These are phyloP conservation scores for Ogataea trehaloabstinens DNA, from an alignment of 805 yeast genomes.

Conservation along the genomic window DNA sequence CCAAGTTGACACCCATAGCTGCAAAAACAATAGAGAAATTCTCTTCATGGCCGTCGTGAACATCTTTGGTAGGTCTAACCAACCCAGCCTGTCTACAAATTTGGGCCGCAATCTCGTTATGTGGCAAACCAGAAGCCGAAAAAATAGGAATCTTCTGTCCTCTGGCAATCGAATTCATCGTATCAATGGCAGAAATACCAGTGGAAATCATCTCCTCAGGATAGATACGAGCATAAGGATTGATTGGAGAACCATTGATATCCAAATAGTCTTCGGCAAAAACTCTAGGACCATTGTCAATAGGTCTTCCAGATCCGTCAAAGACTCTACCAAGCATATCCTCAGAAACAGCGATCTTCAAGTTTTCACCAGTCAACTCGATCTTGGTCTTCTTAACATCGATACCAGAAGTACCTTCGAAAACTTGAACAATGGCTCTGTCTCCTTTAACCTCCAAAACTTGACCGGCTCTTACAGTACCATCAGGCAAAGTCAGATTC, in stretches of 20 bases:
- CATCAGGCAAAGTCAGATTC: constrained; percentile 94
- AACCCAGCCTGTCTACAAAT: constrained; percentile 99
- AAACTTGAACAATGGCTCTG: constrained; percentile 97
- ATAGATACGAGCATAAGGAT: constrained; percentile 96
- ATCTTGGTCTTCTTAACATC: constrained; percentile 97
- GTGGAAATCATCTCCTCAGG: constrained; percentile 99
- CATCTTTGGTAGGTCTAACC: constrained; percentile 99
- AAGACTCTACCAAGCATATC: constrained; percentile 97
- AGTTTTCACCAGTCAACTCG: constrained; percentile 93
- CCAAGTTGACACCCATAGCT: constrained; percentile 99
- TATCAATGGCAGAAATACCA: constrained; percentile 97
- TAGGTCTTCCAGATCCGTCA: constrained; percentile 98
- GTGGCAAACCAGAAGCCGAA: constrained; percentile 99
- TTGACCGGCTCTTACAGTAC: constrained; percentile 92
- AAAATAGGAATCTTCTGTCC: constrained; percentile 99
- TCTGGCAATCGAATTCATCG: constrained; percentile 99
- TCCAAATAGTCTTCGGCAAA: constrained; percentile 98
- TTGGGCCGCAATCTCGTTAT: constrained; percentile 99
- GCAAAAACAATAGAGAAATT: constrained; percentile 99
- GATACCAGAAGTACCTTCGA: constrained; percentile 98
- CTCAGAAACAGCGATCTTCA: constrained; percentile 93
- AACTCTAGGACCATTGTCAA: constrained; percentile 96
- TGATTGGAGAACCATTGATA: constrained; percentile 98
- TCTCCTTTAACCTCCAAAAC: constrained; percentile 97
- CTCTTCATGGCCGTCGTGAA: constrained; percentile 99